These are phyloP conservation scores for Penicillium concentricum DNA, from an alignment of 2,329 filamentous ascomycete species.

Conservation along the genomic window DNA sequence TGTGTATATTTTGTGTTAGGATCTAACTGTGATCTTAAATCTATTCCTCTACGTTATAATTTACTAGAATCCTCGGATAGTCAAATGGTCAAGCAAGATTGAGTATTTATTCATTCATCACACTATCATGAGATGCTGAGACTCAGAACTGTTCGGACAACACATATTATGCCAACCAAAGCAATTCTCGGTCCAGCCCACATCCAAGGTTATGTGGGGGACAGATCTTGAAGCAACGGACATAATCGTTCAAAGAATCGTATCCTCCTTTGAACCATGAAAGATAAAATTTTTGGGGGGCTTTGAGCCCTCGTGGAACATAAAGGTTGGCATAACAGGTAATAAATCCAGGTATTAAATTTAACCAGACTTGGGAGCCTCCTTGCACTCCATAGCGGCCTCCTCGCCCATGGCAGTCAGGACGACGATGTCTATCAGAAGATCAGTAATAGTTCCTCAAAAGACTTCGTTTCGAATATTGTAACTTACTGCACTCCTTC, in stretches of 20 bases:
- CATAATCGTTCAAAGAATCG: slow-evolving; percentile 28
- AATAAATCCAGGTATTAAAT: slow-evolving; percentile 21
- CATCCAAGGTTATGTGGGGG: slow-evolving; percentile 34
- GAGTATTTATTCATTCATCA: slow-evolving; percentile 37
- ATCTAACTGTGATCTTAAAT: not conserved
- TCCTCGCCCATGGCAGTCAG: slow-evolving; percentile 97
- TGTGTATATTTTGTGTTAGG: not conserved
- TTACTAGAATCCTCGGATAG: not conserved
- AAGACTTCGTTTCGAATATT: not conserved
- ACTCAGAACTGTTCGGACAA: slow-evolving; percentile 36
- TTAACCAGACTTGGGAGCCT: slow-evolving; percentile 59
- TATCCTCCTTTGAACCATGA: slow-evolving; percentile 29
- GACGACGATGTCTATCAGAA: slow-evolving; percentile 73
- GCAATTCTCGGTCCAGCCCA: slow-evolving; percentile 36
- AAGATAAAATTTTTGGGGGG: slow-evolving; percentile 24
- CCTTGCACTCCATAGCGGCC: slow-evolving; percentile 88
- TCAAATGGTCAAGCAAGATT: slow-evolving; percentile 10
- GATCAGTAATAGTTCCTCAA: not conserved
- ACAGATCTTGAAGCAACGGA: slow-evolving; percentile 24
- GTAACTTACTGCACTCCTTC: slow-evolving; percentile 88
- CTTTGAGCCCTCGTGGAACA: slow-evolving; percentile 27
- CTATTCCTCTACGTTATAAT: not conserved
- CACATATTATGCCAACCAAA: slow-evolving; percentile 37
- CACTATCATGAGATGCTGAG: slow-evolving; percentile 39
- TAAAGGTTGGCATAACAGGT: slow-evolving; percentile 32